A percentile compares a stretch with the other conserved stretches of the same genome.
Conservation (phyloP, 768 basidiomycete species). For the Pisolithus marmoratus region DNA sequence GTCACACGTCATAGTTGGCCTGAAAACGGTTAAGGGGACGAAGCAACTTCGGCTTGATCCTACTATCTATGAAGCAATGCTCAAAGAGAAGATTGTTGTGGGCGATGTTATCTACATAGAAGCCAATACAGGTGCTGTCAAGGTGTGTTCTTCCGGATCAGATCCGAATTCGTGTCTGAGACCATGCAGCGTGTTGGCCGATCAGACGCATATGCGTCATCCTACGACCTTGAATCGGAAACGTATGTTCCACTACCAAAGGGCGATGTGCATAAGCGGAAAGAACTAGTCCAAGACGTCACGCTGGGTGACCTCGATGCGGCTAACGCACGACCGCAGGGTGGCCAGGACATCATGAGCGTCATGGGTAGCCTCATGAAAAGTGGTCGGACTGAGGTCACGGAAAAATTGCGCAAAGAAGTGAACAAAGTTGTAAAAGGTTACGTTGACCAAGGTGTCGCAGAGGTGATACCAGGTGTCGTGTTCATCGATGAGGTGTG, state of each 20-base stretch:
- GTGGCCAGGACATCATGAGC: slow-evolving; percentile 98
- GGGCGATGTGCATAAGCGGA: slow-evolving; percentile 93
- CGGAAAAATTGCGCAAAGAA: slow-evolving; percentile 91
- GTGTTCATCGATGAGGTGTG: slow-evolving; percentile 97
- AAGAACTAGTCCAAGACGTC: slow-evolving; percentile 93
- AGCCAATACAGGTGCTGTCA: slow-evolving; percentile 89
- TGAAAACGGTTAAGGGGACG: slow-evolving; percentile 90
- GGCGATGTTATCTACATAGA: slow-evolving; percentile 98
- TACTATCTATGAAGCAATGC: slow-evolving; percentile 92
- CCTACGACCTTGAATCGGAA: slow-evolving; percentile 96
- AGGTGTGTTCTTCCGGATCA: slow-evolving; percentile 45
- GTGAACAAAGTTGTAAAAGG: slow-evolving; percentile 97
- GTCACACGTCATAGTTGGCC: slow-evolving; percentile 93
- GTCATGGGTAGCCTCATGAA: slow-evolving; percentile 93
- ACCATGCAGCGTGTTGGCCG: slow-evolving; percentile 78
- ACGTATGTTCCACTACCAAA: slow-evolving; percentile 97
- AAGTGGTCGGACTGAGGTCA: slow-evolving; percentile 91
- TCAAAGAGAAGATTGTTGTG: slow-evolving; percentile 94
- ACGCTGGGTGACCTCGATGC: slow-evolving; percentile 94
- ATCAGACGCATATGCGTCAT: slow-evolving; percentile 95
- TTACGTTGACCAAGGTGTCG: slow-evolving; percentile 97
- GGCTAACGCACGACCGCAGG: slow-evolving; percentile 92
- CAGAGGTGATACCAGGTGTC: slow-evolving; percentile 96
- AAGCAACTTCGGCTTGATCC: slow-evolving; percentile 95
- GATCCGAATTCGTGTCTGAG: neutral